Evolutionary conservation across 805 yeast species (phyloP).

Genomic region (Torulaspora maleeae): DNA sequence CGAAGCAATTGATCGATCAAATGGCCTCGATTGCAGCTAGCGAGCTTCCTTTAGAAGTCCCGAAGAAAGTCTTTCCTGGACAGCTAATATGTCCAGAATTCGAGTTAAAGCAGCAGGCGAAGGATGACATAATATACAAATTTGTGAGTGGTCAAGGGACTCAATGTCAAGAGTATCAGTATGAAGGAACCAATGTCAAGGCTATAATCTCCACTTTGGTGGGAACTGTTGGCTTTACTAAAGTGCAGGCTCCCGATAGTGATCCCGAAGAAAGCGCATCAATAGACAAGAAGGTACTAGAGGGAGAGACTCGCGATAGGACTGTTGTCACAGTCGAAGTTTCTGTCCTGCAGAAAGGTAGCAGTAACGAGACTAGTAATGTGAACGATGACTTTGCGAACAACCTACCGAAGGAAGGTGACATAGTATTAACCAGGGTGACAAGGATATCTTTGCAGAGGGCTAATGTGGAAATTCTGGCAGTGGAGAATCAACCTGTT

Average conservation of each 20-base stretch:
- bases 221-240: conserved; percentile 47
- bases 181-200: conserved; percentile 38
- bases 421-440: conserved; percentile 72
- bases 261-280: conserved; percentile 16
- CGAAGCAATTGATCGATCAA: background rate
- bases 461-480: conserved; percentile 72
- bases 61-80: conserved; percentile 67
- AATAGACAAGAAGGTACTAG: conserved; percentile 10
- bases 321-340: conserved; percentile 23
- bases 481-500: conserved; percentile 57
- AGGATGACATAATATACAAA: conserved; percentile 35
- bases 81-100: conserved; percentile 64
- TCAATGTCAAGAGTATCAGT: conserved; percentile 43
- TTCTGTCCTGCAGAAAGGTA: conserved; percentile 28
- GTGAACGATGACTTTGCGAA: conserved; percentile 36
- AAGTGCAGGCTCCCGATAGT: conserved; percentile 10
- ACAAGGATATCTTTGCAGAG: conserved; percentile 62
- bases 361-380: conserved; percentile 11
- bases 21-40: background rate
- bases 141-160: conserved; percentile 67
- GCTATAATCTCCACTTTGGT: conserved; percentile 55
- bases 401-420: conserved; percentile 76
- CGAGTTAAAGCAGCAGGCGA: conserved; percentile 35
- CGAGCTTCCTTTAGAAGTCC: conserved; percentile 23
- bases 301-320: conserved; percentile 14